Evolutionary conservation across 2,329 filamentous ascomycete genomes (phyloP).

Genomic region (Lecanosticta acicola): DNA sequence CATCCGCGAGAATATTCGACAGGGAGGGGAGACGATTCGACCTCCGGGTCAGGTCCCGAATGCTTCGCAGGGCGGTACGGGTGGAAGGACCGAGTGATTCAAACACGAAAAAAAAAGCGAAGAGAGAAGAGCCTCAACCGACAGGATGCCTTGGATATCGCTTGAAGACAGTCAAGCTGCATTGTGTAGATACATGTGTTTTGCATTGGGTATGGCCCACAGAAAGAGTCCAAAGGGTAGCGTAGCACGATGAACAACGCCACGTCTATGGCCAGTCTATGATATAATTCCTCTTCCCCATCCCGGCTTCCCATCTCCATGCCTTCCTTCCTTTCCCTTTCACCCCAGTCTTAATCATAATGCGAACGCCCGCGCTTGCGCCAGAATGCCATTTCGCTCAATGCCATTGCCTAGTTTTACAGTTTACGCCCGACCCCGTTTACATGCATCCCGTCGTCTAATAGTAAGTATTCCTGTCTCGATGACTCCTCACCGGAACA

Average conservation of each 20-base stretch:
- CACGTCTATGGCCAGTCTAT: not conserved
- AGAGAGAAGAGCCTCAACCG: too few relatives aligned
- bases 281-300: not conserved
- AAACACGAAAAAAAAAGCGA: too few relatives aligned
- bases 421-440: not conserved
- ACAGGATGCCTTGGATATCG: too few relatives aligned
- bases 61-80: not conserved
- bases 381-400: not conserved
- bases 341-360: too few relatives aligned
- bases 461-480: constrained; percentile 28
- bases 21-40: constrained; percentile 27
- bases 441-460: constrained; percentile 8
- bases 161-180: too few relatives aligned
- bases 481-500: constrained; percentile 30
- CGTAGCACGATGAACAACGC: not conserved
- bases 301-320: not conserved
- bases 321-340: not conserved
- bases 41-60: not conserved
- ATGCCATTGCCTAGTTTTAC: not conserved
- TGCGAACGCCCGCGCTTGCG: not conserved
- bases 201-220: not conserved
- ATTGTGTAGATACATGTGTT: too few relatives aligned
- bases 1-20: constrained; percentile 38
- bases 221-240: not conserved
- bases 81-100: not conserved